phyloP scores from a whole-genome alignment of 148 eudicot species.

The Spergularia bocconei region DNA sequence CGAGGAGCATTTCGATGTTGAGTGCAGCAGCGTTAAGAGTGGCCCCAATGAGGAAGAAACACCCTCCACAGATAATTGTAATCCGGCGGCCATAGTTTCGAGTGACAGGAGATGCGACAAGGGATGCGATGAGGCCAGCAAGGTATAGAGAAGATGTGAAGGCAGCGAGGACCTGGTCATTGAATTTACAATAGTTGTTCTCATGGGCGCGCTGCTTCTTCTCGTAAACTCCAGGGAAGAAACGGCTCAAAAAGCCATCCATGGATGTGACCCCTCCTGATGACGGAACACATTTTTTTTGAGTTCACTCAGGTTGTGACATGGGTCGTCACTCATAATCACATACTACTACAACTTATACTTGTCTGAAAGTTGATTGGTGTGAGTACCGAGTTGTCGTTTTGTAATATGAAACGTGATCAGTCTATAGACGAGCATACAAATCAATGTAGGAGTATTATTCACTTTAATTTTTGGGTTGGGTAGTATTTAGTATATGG shows the following conservation, averaged over 20 bases:
- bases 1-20: conserved; percentile 65
- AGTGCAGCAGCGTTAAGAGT: conserved; percentile 65
- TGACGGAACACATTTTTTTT: not conserved
- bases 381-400: no score
- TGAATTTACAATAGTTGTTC: conserved; percentile 82
- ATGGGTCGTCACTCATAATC: not conserved
- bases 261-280: conserved; percentile 88
- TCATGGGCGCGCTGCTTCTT: conserved; percentile 58
- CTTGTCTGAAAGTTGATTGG: not conserved
- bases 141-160: conserved; percentile 88
- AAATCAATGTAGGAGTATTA: no score
- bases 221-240: conserved; percentile 61
- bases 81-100: conserved; percentile 60
- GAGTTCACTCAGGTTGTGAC: not conserved
- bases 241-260: conserved; percentile 69
- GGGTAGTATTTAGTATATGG: no score
- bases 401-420: no score
- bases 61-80: conserved; percentile 73
- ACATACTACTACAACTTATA: no score
- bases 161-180: conserved; percentile 81
- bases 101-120: conserved; percentile 72
- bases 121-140: conserved; percentile 68
- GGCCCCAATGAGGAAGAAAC: conserved; percentile 72
- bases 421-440: no score
- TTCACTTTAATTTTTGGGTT: no score